A percentile compares a stretch with the other conserved stretches of the same genome.
Conservation (phyloP, 768 basidiomycete genomes). For the Brasilioporus rufonigricans region DNA sequence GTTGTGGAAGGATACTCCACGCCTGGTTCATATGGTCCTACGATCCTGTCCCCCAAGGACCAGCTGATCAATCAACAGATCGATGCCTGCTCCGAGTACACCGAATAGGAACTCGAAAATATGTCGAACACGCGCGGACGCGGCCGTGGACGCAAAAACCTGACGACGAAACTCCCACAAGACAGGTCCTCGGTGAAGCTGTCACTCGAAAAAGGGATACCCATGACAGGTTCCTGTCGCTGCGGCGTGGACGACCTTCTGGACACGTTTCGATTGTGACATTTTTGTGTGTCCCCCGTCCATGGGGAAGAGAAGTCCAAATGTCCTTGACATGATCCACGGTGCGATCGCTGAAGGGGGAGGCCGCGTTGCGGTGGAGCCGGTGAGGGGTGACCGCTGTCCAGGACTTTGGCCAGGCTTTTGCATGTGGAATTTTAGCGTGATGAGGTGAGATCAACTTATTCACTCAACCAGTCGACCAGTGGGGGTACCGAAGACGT, state of each 20-base stretch:
- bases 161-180: background rate
- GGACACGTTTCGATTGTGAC: slow-evolving; percentile 21
- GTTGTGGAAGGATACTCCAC: slow-evolving; percentile 8
- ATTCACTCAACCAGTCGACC: background rate
- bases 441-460: slow-evolving; percentile 1
- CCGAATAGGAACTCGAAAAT: background rate
- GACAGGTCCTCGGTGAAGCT: background rate
- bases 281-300: background rate
- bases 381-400: slow-evolving; percentile 3
- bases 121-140: slow-evolving; percentile 3
- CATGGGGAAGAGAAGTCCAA: slow-evolving; percentile 6
- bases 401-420: too few species aligned
- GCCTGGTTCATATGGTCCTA: slow-evolving; percentile 9
- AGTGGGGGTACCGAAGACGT: background rate
- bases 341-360: slow-evolving; percentile 12
- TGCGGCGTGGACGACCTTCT: slow-evolving; percentile 14
- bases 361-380: slow-evolving; percentile 10
- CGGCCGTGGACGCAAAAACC: background rate
- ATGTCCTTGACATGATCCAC: slow-evolving; percentile 16
- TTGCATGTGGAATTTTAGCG: background rate
- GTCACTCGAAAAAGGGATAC: slow-evolving; percentile 3
- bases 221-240: background rate
- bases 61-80: slow-evolving; percentile 12
- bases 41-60: background rate
- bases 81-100: background rate